phyloP scores from a whole-genome alignment of 2,329 filamentous ascomycete genomes.

The Colletotrichum somersetense region DNA sequence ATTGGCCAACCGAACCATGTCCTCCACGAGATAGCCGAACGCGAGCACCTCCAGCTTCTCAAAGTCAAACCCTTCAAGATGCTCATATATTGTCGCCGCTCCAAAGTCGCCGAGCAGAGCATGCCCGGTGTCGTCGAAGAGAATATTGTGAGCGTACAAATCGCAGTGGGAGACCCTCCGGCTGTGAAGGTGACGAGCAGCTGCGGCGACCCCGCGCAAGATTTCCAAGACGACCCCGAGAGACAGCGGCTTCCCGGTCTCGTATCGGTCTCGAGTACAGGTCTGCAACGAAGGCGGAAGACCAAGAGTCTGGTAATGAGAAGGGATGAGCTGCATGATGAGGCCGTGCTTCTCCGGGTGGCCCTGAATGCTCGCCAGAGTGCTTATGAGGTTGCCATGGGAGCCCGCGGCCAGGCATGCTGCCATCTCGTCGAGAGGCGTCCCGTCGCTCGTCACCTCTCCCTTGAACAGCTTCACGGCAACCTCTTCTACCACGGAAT shows the following conservation, averaged over 20 bases:
- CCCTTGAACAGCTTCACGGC: conserved; percentile 64
- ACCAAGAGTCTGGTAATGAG: conserved; percentile 57
- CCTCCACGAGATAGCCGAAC: conserved; percentile 61
- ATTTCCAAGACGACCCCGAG: conserved; percentile 51
- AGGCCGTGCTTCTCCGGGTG: conserved; percentile 58
- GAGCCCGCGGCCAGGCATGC: conserved; percentile 60
- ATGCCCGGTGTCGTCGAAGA: conserved; percentile 55
- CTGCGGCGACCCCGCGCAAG: conserved; percentile 56
- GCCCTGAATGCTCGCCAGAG: conserved; percentile 57
- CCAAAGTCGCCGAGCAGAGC: conserved; percentile 62
- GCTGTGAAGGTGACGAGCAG: conserved; percentile 58
- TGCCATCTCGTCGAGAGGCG: conserved; percentile 62
- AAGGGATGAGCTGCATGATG: conserved; percentile 61
- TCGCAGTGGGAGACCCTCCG: conserved; percentile 61
- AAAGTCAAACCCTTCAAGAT: conserved; percentile 45
- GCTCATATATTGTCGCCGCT: conserved; percentile 59
- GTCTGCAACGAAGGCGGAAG: conserved; percentile 58
- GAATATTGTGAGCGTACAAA: conserved; percentile 62
- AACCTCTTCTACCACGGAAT: conserved; percentile 52
- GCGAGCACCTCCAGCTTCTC: conserved; percentile 62
- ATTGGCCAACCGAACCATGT: conserved; percentile 54
- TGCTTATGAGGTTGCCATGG: conserved; percentile 60
- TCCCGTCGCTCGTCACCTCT: conserved; percentile 61
- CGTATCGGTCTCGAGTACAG: conserved; percentile 61
- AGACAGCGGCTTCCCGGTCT: conserved; percentile 48